A percentile compares a stretch with the other conserved stretches of the same genome.
Conservation (phyloP, 2,329 filamentous ascomycete genomes). For the Botryosphaeria dothidea region DNA sequence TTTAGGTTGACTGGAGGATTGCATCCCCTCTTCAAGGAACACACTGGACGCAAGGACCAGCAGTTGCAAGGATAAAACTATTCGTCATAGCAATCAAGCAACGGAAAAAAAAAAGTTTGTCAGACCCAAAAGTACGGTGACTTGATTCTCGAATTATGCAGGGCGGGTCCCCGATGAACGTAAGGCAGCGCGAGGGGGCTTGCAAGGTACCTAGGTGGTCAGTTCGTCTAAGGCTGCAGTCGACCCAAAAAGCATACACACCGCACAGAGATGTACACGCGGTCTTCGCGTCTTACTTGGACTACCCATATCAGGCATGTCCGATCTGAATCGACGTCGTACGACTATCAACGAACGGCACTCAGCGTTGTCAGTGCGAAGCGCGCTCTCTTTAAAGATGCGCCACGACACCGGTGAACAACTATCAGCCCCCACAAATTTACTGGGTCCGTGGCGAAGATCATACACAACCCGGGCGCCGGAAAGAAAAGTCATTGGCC, state of each 20-base stretch:
- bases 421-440: conserved; percentile 14
- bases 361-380: neutral
- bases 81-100: conserved; percentile 5
- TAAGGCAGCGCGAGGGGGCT: neutral
- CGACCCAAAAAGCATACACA: no score
- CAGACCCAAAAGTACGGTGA: neutral
- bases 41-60: neutral
- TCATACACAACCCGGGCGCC: neutral
- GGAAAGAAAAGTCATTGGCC: neutral
- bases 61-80: neutral
- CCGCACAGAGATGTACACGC: no score
- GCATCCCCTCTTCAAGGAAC: neutral
- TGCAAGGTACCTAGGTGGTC: neutral
- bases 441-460: conserved; percentile 6
- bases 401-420: conserved; percentile 13
- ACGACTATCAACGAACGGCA: neutral
- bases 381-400: neutral
- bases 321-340: neutral
- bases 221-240: no score
- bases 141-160: neutral
- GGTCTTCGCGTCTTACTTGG: neutral
- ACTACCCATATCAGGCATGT: neutral
- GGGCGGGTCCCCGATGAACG: neutral
- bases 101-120: neutral
- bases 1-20: conserved; percentile 9